These are phyloP conservation scores for Corymbia maculata DNA, from an alignment of 345 rosid genomes.

Conservation along the genomic window DNA sequence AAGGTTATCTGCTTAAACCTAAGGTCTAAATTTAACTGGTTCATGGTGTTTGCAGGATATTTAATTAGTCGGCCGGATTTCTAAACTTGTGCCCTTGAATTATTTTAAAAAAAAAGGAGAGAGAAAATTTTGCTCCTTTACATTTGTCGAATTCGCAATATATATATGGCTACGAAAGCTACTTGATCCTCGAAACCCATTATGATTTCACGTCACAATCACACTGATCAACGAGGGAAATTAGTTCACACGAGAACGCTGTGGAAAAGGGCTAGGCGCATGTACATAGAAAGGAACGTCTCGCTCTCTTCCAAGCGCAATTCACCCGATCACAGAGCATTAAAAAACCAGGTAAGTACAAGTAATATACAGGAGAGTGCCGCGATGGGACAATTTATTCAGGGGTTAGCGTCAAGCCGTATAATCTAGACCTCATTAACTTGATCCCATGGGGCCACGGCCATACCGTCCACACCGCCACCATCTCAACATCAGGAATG, in stretches of 20 bases:
- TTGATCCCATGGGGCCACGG: neutral
- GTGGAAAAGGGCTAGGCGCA: neutral
- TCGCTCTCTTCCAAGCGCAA: neutral
- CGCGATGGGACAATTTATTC: neutral
- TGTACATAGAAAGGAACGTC: neutral
- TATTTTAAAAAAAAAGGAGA: neutral
- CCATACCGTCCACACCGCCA: neutral
- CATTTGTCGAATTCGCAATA: neutral
- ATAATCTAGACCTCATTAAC: neutral
- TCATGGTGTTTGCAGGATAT: neutral
- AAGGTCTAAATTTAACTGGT: neutral
- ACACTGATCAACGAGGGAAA: neutral
- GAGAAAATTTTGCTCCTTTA: neutral
- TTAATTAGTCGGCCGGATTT: neutral
- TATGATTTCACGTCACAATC: neutral
- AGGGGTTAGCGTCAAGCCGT: neutral
- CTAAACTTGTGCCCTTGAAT: accelerated
- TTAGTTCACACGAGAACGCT: neutral
- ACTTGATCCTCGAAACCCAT: neutral
- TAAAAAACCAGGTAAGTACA: neutral
- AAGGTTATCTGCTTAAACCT: neutral
- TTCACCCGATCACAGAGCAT: neutral
- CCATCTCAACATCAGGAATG: neutral
- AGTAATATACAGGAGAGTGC: neutral
- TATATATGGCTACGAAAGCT: neutral